These are phyloP conservation scores for Simplicillium sp. DNA, from an alignment of 2,329 filamentous ascomycete species.

Conservation along the genomic window DNA sequence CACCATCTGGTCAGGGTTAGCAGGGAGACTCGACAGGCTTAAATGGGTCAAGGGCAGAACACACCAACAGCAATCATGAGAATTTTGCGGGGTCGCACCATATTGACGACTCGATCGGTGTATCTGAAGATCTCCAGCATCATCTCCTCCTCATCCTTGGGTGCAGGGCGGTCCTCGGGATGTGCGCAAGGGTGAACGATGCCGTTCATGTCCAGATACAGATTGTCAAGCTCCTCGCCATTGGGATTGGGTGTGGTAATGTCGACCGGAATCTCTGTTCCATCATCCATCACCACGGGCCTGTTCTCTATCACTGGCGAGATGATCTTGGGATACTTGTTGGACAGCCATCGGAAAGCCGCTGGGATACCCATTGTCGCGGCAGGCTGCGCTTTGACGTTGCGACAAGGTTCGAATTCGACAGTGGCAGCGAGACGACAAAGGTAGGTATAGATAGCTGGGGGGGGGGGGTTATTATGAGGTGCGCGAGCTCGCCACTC, in stretches of 20 bases:
- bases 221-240: slow-evolving; percentile 93
- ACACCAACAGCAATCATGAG: slow-evolving; percentile 94
- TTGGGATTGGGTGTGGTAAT: slow-evolving; percentile 83
- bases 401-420: too few relatives aligned
- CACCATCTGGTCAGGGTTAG: slow-evolving; percentile 59
- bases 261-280: slow-evolving; percentile 75
- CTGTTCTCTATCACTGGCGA: slow-evolving; percentile 82
- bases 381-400: neutral
- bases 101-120: slow-evolving; percentile 97
- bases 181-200: slow-evolving; percentile 99
- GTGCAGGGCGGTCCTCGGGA: slow-evolving; percentile 84
- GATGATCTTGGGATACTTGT: slow-evolving; percentile 96
- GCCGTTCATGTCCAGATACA: slow-evolving; percentile 99
- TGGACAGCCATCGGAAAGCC: slow-evolving; percentile 91
- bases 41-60: slow-evolving; percentile 17
- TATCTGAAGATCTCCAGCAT: slow-evolving; percentile 98
- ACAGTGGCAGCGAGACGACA: too few relatives aligned
- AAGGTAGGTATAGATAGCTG: too few relatives aligned
- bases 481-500: too few relatives aligned
- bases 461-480: too few relatives aligned
- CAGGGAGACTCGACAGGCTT: neutral
- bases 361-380: slow-evolving; percentile 84
- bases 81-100: slow-evolving; percentile 92
- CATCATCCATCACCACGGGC: slow-evolving; percentile 71
- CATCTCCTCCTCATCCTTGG: slow-evolving; percentile 96